A percentile compares a stretch with the other conserved stretches of the same genome.
These are phyloP conservation scores for barrel medic (Medicago truncatula) DNA, from an alignment of 306 rosid genomes.

Conservation along the genomic window DNA sequence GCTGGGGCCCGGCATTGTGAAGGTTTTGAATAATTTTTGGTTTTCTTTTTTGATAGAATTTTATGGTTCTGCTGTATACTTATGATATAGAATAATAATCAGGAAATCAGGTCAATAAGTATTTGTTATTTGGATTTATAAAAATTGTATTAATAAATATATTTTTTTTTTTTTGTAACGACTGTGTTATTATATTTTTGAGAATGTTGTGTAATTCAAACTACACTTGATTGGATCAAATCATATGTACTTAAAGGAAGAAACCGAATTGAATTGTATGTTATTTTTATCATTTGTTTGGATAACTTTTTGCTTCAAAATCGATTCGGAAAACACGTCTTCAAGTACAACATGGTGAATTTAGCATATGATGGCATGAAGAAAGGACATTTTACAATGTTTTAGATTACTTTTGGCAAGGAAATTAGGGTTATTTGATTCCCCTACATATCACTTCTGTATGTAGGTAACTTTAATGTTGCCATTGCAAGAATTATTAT, in stretches of 20 bases:
- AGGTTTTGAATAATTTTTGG: neutral
- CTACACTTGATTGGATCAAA: neutral
- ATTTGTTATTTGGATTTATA: neutral
- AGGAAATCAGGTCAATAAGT: neutral
- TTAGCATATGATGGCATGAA: neutral
- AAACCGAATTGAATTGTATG: neutral
- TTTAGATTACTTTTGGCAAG: neutral
- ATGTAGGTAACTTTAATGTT: neutral
- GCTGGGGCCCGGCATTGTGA: constrained; percentile 9
- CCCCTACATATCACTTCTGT: neutral
- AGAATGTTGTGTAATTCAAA: too few relatives aligned
- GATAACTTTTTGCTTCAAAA: neutral
- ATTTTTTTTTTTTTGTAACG: too few relatives aligned
- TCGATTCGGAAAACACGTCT: too few relatives aligned
- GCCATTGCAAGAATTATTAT: neutral
- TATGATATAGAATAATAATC: neutral
- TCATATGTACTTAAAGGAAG: too few relatives aligned
- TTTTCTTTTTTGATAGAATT: neutral
- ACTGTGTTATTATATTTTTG: neutral
- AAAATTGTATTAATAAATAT: neutral
- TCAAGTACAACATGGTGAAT: neutral
- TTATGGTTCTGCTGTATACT: neutral
- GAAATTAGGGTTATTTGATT: too few relatives aligned
- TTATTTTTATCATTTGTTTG: too few relatives aligned
- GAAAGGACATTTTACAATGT: neutral